Evolutionary conservation across 371 early-diverging fungal genomes (phyloP).

Genomic region (Rhizopus arrhizus): DNA sequence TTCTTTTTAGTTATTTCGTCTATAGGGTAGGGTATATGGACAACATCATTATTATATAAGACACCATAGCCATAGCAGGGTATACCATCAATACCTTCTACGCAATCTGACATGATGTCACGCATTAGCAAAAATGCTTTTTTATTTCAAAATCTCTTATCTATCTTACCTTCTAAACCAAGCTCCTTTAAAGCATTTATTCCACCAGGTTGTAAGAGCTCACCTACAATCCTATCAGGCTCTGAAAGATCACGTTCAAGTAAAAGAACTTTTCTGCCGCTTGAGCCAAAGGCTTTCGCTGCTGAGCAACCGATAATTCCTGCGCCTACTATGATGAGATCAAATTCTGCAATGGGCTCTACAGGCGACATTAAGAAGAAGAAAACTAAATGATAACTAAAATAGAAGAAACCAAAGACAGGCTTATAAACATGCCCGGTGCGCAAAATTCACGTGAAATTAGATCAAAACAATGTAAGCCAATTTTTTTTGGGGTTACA

Average conservation of each 20-base stretch:
- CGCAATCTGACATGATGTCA: slow-evolving; percentile 53
- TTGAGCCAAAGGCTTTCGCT: slow-evolving; percentile 72
- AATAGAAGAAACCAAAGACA: neutral
- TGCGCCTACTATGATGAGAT: slow-evolving; percentile 86
- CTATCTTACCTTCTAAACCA: slow-evolving; percentile 63
- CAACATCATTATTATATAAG: slow-evolving; percentile 52
- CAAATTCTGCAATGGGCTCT: slow-evolving; percentile 42
- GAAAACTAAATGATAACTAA: neutral
- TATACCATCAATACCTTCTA: slow-evolving; percentile 88
- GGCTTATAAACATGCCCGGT: neutral
- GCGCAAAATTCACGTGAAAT: slow-evolving; percentile 10
- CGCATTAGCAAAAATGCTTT: too few relatives aligned
- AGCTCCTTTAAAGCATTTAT: slow-evolving; percentile 72
- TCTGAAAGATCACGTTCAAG: slow-evolving; percentile 84
- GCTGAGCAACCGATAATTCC: slow-evolving; percentile 86
- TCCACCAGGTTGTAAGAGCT: slow-evolving; percentile 92
- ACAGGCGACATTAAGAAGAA: neutral
- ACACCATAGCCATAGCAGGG: slow-evolving; percentile 87
- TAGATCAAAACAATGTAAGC: too few relatives aligned
- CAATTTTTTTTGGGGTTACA: too few relatives aligned
- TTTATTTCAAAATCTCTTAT: neutral
- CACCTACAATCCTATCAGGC: slow-evolving; percentile 95
- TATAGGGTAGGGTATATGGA: slow-evolving; percentile 66
- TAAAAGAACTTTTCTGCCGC: slow-evolving; percentile 71
- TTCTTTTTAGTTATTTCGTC: slow-evolving; percentile 50